Percentiles rank a stretch among this genome's conserved stretches.
phyloP scores from a whole-genome alignment of 2,329 filamentous ascomycete species.

The Ophiosphaerella narmari region DNA sequence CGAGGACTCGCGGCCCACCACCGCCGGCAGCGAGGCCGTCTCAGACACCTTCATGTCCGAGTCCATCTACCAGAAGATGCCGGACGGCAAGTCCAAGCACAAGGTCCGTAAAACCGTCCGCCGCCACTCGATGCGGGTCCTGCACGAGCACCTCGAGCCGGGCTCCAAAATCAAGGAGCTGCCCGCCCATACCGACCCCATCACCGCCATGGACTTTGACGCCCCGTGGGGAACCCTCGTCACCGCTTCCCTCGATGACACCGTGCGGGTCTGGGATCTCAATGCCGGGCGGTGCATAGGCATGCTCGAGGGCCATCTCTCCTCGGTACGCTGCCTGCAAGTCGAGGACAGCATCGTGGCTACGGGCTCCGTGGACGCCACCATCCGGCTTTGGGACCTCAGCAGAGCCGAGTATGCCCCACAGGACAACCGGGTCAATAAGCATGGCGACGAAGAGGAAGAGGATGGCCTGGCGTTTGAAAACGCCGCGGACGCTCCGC shows the following conservation, averaged over 20 bases:
- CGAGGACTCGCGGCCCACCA: slow-evolving; percentile 35
- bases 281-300: slow-evolving; percentile 93
- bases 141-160: slow-evolving; percentile 93
- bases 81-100: slow-evolving; percentile 60
- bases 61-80: slow-evolving; percentile 93
- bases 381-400: slow-evolving; percentile 92
- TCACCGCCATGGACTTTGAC: slow-evolving; percentile 94
- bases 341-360: slow-evolving; percentile 95
- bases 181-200: slow-evolving; percentile 82
- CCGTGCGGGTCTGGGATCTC: slow-evolving; percentile 93
- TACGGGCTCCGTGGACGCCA: slow-evolving; percentile 92
- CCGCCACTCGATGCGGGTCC: slow-evolving; percentile 86
- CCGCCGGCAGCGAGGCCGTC: slow-evolving; percentile 61
- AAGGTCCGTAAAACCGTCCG: slow-evolving; percentile 61
- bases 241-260: slow-evolving; percentile 88
- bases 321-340: slow-evolving; percentile 88
- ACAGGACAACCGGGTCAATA: slow-evolving; percentile 59
- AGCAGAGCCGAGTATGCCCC: slow-evolving; percentile 85
- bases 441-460: slow-evolving; percentile 44
- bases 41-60: slow-evolving; percentile 85
- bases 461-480: slow-evolving; percentile 71
- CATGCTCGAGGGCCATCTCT: slow-evolving; percentile 88
- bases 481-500: slow-evolving; percentile 72
- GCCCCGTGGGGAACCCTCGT: slow-evolving; percentile 96
- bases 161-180: slow-evolving; percentile 88